Evolutionary conservation across 345 rosid genomes (phyloP).

Genomic region (Erucastrum elatum): DNA sequence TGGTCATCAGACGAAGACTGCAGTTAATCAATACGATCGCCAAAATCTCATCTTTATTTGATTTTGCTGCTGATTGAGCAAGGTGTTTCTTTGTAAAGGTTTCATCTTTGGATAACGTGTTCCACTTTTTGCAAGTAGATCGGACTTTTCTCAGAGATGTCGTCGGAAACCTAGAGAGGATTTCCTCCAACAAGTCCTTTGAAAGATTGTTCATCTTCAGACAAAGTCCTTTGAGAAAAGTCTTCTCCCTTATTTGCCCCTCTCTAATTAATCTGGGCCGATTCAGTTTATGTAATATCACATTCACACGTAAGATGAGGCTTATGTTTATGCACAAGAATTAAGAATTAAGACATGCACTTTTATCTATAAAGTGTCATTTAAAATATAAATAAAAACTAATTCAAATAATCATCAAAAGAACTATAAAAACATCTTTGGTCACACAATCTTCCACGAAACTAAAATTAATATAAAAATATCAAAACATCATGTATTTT

Average conservation of each 20-base stretch:
- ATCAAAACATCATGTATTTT: too few relatives aligned
- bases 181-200: not conserved
- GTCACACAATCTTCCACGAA: too few relatives aligned
- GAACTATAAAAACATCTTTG: too few relatives aligned
- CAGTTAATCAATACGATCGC: not conserved
- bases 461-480: too few relatives aligned
- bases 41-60: not conserved
- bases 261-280: too few relatives aligned
- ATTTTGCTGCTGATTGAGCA: not conserved
- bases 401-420: too few relatives aligned
- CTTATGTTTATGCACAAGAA: too few relatives aligned
- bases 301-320: too few relatives aligned
- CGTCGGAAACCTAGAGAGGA: not conserved
- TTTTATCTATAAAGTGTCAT: too few relatives aligned
- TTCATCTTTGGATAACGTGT: not conserved
- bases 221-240: not conserved
- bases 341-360: too few relatives aligned
- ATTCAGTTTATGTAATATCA: too few relatives aligned
- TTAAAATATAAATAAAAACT: too few relatives aligned
- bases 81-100: constrained; percentile 9
- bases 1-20: not conserved
- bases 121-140: not conserved
- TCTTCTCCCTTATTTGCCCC: not conserved
- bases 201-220: not conserved
- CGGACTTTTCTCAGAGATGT: not conserved